Base-by-base conservation (phyloP, 371 early-diverging fungal genomes). In the Rhizopus delemar region DNA sequence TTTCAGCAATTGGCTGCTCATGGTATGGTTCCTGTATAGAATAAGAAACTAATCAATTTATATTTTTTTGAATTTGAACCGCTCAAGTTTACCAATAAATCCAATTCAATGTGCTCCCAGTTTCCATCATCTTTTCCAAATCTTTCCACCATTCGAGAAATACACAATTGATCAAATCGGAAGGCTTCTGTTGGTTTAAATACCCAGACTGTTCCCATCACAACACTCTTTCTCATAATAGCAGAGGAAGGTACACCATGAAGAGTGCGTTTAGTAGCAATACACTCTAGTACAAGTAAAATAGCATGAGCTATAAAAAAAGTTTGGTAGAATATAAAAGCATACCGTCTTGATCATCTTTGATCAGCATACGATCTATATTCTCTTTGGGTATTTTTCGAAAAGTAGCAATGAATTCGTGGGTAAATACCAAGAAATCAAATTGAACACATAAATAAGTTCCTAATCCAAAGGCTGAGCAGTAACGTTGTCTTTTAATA, bases 161-260 rank as follows among this genome's bases (percentile, higher is more conserved):
- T 81, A 61, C 89, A 90, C 11, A 93, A 77, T 7, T 80, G 76
- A 5, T 80, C 74, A 66, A 92, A 86, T 8, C 70, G 55, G 46
- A 80, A 76, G 5, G 68, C 66, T 15, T 68, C 63, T 4, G 78
- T 82, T 2, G 88, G 86, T 51, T 80, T 82, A 65, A 95, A 93
- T 0, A 89, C 82, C 94, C 94, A 94, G 0, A 92, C 93, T 1
- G 93, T 93, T 6, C 94, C 96, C 93, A 94, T 93, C 0, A 92
- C 91, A 4, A 92, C 89, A 55, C 89, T 87, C 46, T 91, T 90
- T 49, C 93, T 84, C 46, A 86, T 86, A 22, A 93, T 91, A 1
- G 93, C 93, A 46, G 87, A 88, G 11, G 72, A 66, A 13, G 93
- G 93, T 8, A 92, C 84, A 5, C 78, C 83, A 35, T 83, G 77